A percentile compares a stretch with the other conserved stretches of the same genome.
These are phyloP conservation scores for Juncus effusus DNA, from an alignment of 176 grass and related monocot genomes.

Conservation along the genomic window DNA sequence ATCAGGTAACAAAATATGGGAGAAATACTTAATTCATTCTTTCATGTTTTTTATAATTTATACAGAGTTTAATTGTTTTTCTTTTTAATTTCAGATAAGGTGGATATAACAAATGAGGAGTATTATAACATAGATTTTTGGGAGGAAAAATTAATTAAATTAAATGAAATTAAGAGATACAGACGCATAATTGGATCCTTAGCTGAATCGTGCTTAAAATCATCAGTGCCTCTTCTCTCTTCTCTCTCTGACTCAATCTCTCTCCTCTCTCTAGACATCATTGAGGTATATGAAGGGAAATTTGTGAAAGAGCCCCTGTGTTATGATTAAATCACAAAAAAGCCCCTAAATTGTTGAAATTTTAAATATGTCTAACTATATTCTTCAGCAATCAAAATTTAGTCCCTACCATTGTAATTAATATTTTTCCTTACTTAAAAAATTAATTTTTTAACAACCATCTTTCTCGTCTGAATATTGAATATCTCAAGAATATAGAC, in stretches of 20 bases:
- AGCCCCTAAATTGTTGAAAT: too few relatives aligned
- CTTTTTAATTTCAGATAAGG: slow-evolving; percentile 37
- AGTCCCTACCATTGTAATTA: too few relatives aligned
- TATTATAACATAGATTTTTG: slow-evolving; percentile 73
- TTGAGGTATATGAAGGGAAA: slow-evolving; percentile 44
- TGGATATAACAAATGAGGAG: slow-evolving; percentile 28
- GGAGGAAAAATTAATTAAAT: slow-evolving; percentile 62
- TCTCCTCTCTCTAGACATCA: slow-evolving; percentile 68
- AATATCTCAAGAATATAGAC: too few relatives aligned
- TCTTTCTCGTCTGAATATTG: too few relatives aligned
- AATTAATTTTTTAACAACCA: too few relatives aligned
- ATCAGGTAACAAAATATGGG: slow-evolving; percentile 57
- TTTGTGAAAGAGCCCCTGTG: too few relatives aligned
- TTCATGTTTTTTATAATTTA: slow-evolving; percentile 8
- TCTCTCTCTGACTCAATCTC: slow-evolving; percentile 66
- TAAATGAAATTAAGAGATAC: slow-evolving; percentile 87
- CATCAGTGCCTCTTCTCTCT: slow-evolving; percentile 68
- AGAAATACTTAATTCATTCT: not conserved
- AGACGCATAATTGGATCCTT: slow-evolving; percentile 88
- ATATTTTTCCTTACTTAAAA: too few relatives aligned
- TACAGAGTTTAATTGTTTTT: slow-evolving; percentile 9
- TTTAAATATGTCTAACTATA: too few relatives aligned
- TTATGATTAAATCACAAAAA: too few relatives aligned
- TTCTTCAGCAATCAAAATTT: too few relatives aligned
- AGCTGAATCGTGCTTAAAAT: slow-evolving; percentile 70